Evolutionary conservation across 1,139 yeast genomes (phyloP), one percentile per base, ranked within the genome.

Genomic region (Sugiyamaella sp.): DNA sequence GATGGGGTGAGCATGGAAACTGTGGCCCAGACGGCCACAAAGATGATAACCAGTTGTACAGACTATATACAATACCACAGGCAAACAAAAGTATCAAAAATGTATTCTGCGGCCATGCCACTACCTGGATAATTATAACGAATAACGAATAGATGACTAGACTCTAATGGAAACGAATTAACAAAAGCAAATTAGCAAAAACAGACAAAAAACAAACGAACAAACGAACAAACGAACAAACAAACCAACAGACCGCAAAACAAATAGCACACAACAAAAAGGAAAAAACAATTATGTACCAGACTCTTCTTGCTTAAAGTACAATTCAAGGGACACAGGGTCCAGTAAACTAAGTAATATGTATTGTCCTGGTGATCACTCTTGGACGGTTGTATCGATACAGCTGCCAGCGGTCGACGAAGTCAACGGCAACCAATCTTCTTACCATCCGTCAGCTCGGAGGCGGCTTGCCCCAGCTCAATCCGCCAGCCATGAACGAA

Each of bases 1-100:
- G 99, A 0, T 93, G 99, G 99, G 97, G 97, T 22, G 99, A 93
- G 66, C 99, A 93, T 67, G 98, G 99, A 0, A 93, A 93, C 66
- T 91, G 98, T 71, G 98, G 98, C 56, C 47, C 52, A 9, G 44
- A 52, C 8, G 59, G 60, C 4, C 21, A 56, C 3, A 32, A 40
- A 9, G 51, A 48, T 21, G 32, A 52, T 17, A 25, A 51, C 17
- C 29, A 39, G 14, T 21, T 45, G n/a, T 38, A 37, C 47, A 54
- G 32, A 37, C 12, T 37, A 37, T 49, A 38, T 49, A 19, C 27
- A 32, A 46, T 39, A 43, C n/a, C 25, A 20, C 41, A 35, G 27
- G 20, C 37, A 5, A 24, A 40, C 10, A 20, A 25, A 14, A 32
- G 20, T 3, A 46, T 55, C 27, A 43, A 16, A 33, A 41, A 48